Percentiles rank a stretch among this genome's conserved stretches.
phyloP scores from a whole-genome alignment of 2,329 filamentous ascomycete genomes.

The Emmonsiellopsis sp. region DNA sequence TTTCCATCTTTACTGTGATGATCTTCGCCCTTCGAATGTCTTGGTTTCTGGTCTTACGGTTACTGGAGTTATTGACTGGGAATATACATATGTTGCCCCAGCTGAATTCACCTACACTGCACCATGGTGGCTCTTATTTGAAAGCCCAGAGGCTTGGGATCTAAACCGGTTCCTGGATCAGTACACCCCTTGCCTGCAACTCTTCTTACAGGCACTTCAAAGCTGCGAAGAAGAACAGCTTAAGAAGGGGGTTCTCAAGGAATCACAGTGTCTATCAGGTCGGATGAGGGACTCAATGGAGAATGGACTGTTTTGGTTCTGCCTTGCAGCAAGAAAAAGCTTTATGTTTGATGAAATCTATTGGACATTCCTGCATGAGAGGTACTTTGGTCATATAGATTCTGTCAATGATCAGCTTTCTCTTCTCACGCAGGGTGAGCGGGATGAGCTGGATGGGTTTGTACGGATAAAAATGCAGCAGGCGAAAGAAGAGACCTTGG shows the following conservation, averaged over 20 bases:
- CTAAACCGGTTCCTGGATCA: slow-evolving; percentile 16
- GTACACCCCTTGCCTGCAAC: slow-evolving; percentile 16
- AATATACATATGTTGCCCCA: slow-evolving; percentile 17
- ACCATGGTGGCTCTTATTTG: slow-evolving; percentile 16
- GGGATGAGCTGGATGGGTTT: slow-evolving; percentile 3
- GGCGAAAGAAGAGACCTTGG: slow-evolving; percentile 1
- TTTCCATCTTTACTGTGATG: slow-evolving; percentile 25
- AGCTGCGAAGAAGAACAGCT: slow-evolving; percentile 12
- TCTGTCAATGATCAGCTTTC: not conserved
- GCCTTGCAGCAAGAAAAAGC: slow-evolving; percentile 16
- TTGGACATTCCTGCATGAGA: not conserved
- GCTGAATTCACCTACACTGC: slow-evolving; percentile 12
- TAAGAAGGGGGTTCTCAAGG: slow-evolving; percentile 6
- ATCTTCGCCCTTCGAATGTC: slow-evolving; percentile 25
- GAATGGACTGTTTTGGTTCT: slow-evolving; percentile 19
- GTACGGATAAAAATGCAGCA: slow-evolving; percentile 4
- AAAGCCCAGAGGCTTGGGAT: slow-evolving; percentile 12
- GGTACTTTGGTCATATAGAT: too few relatives aligned
- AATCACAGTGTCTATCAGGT: slow-evolving; percentile 13
- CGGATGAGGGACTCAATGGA: slow-evolving; percentile 18
- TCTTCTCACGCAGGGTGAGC: slow-evolving; percentile 1
- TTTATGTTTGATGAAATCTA: slow-evolving; percentile 14
- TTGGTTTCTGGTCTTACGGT: slow-evolving; percentile 17
- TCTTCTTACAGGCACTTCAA: slow-evolving; percentile 16
- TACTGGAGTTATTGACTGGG: slow-evolving; percentile 20